Evolutionary conservation across 148 eudicot species (phyloP).

Genomic region (Fagopyrum homotropicum): DNA sequence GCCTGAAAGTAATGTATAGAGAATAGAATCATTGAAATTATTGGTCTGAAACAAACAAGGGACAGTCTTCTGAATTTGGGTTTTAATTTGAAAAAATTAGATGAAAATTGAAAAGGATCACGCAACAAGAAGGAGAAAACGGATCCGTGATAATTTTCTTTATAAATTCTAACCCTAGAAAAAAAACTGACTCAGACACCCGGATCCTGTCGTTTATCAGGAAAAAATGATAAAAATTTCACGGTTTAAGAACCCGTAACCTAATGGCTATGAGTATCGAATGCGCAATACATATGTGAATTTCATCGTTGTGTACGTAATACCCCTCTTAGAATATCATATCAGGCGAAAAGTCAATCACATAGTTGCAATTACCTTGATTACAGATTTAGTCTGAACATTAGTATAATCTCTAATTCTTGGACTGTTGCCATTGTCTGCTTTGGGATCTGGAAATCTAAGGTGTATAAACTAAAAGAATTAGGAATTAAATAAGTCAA

Average conservation of each 20-base stretch:
- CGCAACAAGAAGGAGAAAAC: background rate
- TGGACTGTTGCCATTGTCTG: background rate
- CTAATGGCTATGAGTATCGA: no score
- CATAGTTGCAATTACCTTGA: background rate
- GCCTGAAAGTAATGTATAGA: background rate
- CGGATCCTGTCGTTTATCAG: no score
- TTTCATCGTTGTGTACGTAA: no score
- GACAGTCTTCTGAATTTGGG: background rate
- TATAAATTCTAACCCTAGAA: no score
- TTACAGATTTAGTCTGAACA: background rate
- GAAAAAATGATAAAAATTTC: background rate
- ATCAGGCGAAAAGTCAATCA: background rate
- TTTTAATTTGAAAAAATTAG: background rate
- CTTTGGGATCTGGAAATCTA: background rate
- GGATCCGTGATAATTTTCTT: no score
- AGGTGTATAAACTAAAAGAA: background rate
- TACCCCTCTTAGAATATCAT: no score
- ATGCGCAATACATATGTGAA: no score
- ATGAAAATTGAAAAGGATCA: background rate
- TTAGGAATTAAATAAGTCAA: background rate
- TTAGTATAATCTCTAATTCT: background rate
- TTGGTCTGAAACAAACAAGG: background rate
- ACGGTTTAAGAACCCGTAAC: background rate
- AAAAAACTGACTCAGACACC: no score
- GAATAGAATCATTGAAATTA: background rate